phyloP scores from a whole-genome alignment of 75 land plant species.

The Pinus tabuliformis region DNA sequence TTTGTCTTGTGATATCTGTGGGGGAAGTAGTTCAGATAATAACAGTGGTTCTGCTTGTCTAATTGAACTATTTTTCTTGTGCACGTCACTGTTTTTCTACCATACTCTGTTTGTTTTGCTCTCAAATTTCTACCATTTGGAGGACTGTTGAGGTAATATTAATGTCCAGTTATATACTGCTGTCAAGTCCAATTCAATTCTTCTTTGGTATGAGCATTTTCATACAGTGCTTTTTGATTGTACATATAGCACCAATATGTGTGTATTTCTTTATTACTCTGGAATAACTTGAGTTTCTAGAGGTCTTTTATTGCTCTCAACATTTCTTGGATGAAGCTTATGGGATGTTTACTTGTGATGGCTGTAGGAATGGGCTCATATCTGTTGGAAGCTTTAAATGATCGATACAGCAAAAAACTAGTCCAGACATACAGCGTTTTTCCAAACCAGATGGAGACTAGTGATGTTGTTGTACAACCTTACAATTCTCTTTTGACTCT shows the following conservation, averaged over 20 bases:
- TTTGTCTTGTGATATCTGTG: background rate
- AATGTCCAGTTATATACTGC: background rate
- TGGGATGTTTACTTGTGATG: background rate
- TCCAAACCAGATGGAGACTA: constrained; percentile 99
- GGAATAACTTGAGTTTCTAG: background rate
- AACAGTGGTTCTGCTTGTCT: too few species aligned
- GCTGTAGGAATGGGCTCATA: constrained; percentile 98
- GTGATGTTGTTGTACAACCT: constrained; percentile 99
- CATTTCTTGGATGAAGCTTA: background rate
- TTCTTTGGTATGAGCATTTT: background rate
- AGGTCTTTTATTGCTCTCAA: background rate
- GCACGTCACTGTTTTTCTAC: background rate
- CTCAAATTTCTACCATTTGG: background rate
- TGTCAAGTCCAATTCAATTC: background rate
- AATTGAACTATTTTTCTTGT: background rate
- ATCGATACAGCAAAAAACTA: constrained; percentile 96
- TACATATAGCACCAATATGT: background rate
- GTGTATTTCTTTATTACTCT: background rate
- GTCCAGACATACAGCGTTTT: constrained; percentile 99
- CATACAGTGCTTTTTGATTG: background rate
- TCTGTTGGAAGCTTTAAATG: constrained; percentile 95
- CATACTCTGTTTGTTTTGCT: background rate
- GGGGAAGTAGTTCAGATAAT: background rate
- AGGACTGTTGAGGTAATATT: background rate
- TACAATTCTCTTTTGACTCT: constrained; percentile 95